phyloP scores from a whole-genome alignment of 2,329 filamentous ascomycete genomes.

The Colletotrichum sp. region DNA sequence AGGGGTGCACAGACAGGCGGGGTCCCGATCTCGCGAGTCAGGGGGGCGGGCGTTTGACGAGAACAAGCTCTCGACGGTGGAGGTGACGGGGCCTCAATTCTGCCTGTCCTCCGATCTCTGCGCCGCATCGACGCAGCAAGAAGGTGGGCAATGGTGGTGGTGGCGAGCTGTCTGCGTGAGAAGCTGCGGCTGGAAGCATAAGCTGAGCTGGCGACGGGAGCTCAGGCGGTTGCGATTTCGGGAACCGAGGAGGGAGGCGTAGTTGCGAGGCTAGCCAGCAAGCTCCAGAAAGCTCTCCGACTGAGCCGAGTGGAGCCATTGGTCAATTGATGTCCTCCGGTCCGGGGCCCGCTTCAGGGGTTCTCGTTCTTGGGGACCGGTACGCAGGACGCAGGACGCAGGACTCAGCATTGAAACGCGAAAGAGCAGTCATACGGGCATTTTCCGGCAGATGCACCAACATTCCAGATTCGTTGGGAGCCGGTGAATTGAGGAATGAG shows the following conservation, averaged over 20 bases:
- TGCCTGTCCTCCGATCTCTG: background rate
- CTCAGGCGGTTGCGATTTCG: conserved; percentile 1
- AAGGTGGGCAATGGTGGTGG: background rate
- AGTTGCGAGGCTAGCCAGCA: background rate
- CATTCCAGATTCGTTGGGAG: conserved; percentile 7
- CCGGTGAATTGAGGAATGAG: background rate
- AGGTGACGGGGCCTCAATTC: background rate
- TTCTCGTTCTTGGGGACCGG: background rate
- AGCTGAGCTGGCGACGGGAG: background rate
- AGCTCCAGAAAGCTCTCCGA: conserved; percentile 18
- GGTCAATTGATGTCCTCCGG: conserved; percentile 8
- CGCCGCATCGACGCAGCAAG: background rate
- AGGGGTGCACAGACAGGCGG: background rate
- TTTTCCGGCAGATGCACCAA: background rate
- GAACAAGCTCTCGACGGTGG: background rate
- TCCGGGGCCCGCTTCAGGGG: background rate
- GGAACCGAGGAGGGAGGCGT: background rate
- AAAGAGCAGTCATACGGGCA: conserved; percentile 2
- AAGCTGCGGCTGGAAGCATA: background rate
- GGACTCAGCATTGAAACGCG: background rate
- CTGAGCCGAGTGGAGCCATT: conserved; percentile 3
- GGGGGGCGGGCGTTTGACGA: background rate
- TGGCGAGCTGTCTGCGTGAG: background rate
- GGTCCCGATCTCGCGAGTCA: conserved; percentile 11
- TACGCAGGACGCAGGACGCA: background rate